Percentiles rank a stretch among this genome's conserved stretches.
phyloP scores from a whole-genome alignment of 768 basidiomycete genomes.

The Lentinula lateritia region DNA sequence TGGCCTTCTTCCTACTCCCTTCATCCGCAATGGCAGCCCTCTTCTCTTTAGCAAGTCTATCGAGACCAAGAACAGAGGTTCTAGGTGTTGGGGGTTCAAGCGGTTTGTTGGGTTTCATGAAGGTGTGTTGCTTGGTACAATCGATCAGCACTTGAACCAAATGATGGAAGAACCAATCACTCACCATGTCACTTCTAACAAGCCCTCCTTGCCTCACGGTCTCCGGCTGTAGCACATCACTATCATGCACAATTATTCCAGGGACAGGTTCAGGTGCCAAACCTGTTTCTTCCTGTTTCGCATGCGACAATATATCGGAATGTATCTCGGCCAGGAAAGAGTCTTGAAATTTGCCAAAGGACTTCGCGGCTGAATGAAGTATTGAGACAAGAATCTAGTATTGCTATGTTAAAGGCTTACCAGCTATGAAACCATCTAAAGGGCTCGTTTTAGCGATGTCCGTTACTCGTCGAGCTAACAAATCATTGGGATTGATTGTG shows the following conservation, averaged over 20 bases:
- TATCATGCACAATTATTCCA: conserved; percentile 74
- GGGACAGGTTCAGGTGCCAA: conserved; percentile 53
- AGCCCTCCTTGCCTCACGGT: conserved; percentile 75
- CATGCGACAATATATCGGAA: conserved; percentile 70
- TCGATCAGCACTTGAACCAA: conserved; percentile 5
- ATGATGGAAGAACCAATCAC: neutral
- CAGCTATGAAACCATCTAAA: conserved; percentile 60
- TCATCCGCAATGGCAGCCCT: conserved; percentile 50
- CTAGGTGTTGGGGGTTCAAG: conserved; percentile 75
- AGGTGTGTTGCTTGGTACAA: conserved; percentile 65
- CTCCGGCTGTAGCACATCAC: conserved; percentile 81
- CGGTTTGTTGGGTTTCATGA: conserved; percentile 68
- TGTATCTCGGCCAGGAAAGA: conserved; percentile 76
- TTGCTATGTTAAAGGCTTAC: conserved; percentile 28
- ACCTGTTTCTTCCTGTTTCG: conserved; percentile 56
- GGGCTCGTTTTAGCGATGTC: conserved; percentile 74
- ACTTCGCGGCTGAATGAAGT: conserved; percentile 49
- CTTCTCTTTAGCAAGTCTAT: conserved; percentile 86
- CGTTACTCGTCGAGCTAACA: conserved; percentile 72
- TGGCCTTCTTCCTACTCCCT: conserved; percentile 60
- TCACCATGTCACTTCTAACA: conserved; percentile 59
- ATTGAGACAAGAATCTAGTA: neutral
- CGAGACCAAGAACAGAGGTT: conserved; percentile 79
- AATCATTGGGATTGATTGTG: conserved; percentile 75
- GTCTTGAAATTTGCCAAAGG: conserved; percentile 85